Conservation (phyloP, 345 rosid species). For the Populus alba region DNA sequence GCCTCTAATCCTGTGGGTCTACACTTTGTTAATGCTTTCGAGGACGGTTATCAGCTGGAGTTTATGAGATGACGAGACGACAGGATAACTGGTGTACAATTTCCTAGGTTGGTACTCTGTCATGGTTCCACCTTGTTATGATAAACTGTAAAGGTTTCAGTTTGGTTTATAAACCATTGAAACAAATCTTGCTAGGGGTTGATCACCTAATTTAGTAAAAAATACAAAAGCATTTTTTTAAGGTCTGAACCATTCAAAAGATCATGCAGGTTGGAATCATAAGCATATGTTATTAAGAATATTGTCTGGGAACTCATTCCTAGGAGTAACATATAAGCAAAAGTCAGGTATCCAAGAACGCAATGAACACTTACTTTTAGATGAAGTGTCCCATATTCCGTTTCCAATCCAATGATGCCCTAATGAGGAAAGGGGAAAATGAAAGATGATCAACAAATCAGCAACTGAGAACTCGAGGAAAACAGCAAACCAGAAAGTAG, state of each 20-base stretch:
- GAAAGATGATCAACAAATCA: neutral
- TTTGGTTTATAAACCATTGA: neutral
- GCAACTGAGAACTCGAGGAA: neutral
- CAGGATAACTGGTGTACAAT: neutral
- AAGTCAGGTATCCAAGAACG: neutral
- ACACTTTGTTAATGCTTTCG: neutral
- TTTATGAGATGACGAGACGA: neutral
- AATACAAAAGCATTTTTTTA: neutral
- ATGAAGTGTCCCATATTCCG: constrained; percentile 70
- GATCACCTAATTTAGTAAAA: neutral
- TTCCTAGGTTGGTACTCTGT: neutral
- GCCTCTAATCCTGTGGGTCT: neutral
- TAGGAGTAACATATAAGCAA: neutral
- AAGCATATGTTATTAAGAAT: neutral
- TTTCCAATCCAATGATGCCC: constrained; percentile 81
- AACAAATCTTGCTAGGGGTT: neutral
- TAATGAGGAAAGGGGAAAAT: constrained; percentile 11
- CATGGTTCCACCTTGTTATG: neutral
- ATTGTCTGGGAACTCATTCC: neutral
- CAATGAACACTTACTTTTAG: constrained; percentile 56
- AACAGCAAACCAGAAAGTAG: neutral
- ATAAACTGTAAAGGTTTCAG: neutral
- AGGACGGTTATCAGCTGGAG: neutral
- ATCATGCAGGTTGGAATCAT: neutral
- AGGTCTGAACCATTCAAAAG: neutral